Evolutionary conservation across 2,329 filamentous ascomycete genomes (phyloP).

Genomic region (Trichoderma guizhouense): DNA sequence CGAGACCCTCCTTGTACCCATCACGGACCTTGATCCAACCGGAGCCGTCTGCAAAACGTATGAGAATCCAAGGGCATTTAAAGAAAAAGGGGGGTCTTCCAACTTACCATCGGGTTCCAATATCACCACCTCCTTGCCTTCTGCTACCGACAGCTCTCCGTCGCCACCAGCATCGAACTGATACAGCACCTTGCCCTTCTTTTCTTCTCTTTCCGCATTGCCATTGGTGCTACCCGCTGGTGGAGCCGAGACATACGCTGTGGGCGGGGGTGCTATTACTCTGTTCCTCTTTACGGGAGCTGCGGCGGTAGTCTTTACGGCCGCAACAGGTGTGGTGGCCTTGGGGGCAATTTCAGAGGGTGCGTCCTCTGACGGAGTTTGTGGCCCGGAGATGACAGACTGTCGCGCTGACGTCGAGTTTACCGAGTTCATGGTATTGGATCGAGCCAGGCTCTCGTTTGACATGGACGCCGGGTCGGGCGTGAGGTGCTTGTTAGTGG

Average conservation of each 20-base stretch:
- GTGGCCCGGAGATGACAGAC: conserved; percentile 52
- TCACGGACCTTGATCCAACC: conserved; percentile 86
- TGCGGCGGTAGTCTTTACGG: conserved; percentile 29
- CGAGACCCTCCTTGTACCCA: conserved; percentile 74
- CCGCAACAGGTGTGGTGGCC: conserved; percentile 24
- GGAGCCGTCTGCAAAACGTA: conserved; percentile 65
- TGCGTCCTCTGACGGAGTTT: conserved; percentile 48
- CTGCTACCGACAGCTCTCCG: conserved; percentile 76
- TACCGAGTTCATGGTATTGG: conserved; percentile 85
- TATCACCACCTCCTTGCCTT: conserved; percentile 73
- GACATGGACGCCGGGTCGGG: conserved; percentile 44
- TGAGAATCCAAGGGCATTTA: background rate
- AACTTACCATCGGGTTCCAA: conserved; percentile 83
- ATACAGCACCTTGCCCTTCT: conserved; percentile 86
- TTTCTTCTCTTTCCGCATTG: conserved; percentile 37
- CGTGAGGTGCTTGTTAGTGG: conserved; percentile 60
- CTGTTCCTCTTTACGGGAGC: conserved; percentile 55
- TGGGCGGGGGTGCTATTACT: conserved; percentile 82
- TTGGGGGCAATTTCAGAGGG: conserved; percentile 28
- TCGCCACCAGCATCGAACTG: conserved; percentile 75
- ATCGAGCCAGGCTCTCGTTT: conserved; percentile 66
- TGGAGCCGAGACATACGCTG: conserved; percentile 70
- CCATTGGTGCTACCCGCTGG: conserved; percentile 52
- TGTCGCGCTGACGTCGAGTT: conserved; percentile 62
- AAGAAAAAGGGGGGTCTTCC: background rate